Percentiles rank a stretch among this genome's conserved stretches.
Evolutionary conservation across 179 eudicot species (phyloP).

Genomic region (Patellifolia procumbens): DNA sequence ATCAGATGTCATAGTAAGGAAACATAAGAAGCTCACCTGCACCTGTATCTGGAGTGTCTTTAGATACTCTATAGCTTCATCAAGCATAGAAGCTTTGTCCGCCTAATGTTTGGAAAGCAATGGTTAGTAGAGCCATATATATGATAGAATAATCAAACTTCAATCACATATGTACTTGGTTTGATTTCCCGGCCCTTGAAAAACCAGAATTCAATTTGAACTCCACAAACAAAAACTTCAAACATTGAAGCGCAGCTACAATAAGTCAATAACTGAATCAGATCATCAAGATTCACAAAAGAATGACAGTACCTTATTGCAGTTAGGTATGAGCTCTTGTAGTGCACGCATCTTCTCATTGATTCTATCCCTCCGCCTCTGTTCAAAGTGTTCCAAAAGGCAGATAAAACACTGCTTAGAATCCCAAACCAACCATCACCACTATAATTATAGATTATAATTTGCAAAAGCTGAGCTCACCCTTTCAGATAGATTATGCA

Average conservation of each 20-base stretch:
- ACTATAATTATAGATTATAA: neutral
- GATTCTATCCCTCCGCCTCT: constrained; percentile 95
- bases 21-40: constrained; percentile 54
- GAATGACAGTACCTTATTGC: constrained; percentile 87
- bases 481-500: constrained; percentile 95
- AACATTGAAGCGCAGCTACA: neutral
- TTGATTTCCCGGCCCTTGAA: neutral
- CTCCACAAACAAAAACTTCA: neutral
- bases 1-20: neutral
- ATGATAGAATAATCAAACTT: neutral
- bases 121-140: constrained; percentile 16
- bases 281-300: neutral
- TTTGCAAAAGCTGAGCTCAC: constrained; percentile 43
- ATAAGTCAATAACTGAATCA: neutral
- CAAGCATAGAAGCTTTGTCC: constrained; percentile 99
- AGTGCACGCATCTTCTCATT: constrained; percentile 98
- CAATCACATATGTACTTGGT: neutral
- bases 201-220: neutral
- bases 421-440: neutral
- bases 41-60: constrained; percentile 98
- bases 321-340: constrained; percentile 97
- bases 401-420: neutral
- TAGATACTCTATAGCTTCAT: constrained; percentile 96
- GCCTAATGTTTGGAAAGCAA: constrained; percentile 40
- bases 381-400: constrained; percentile 33